A percentile compares a stretch with the other conserved stretches of the same genome.
Evolutionary conservation across 106 monocot genomes (phyloP).

Genomic region (Dendrobium catenatum): DNA sequence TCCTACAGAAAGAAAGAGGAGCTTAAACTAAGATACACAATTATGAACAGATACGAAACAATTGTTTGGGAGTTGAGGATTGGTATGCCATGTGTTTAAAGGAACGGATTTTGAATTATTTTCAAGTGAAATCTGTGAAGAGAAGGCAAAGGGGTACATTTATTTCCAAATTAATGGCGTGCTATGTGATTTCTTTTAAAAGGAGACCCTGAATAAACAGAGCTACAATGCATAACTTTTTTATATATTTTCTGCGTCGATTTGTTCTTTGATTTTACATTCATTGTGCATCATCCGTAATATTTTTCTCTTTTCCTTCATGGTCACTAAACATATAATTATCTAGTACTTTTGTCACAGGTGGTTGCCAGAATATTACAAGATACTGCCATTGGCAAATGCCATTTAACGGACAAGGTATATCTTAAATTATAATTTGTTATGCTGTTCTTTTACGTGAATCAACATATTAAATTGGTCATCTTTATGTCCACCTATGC

Average conservation of each 20-base stretch:
- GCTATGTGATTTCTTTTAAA: too few species aligned
- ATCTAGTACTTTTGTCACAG: slow-evolving; percentile 23
- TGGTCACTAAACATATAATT: neutral
- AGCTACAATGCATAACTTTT: neutral
- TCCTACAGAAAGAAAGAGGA: neutral
- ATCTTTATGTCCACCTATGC: too few species aligned
- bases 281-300: neutral
- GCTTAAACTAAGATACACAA: neutral
- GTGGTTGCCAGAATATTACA: slow-evolving; percentile 59
- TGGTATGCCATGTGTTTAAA: neutral
- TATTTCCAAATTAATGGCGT: too few species aligned
- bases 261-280: neutral
- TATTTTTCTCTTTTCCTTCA: neutral
- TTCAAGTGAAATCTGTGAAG: too few species aligned
- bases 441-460: neutral
- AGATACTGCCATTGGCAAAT: slow-evolving; percentile 69
- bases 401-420: slow-evolving; percentile 71
- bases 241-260: neutral
- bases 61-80: neutral
- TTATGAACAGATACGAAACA: neutral
- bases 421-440: neutral
- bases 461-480: too few species aligned
- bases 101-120: neutral
- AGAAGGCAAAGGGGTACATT: neutral
- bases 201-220: too few species aligned